Evolutionary conservation across 2,329 filamentous ascomycete species (phyloP).

Genomic region (Arthrocladium fulminans): DNA sequence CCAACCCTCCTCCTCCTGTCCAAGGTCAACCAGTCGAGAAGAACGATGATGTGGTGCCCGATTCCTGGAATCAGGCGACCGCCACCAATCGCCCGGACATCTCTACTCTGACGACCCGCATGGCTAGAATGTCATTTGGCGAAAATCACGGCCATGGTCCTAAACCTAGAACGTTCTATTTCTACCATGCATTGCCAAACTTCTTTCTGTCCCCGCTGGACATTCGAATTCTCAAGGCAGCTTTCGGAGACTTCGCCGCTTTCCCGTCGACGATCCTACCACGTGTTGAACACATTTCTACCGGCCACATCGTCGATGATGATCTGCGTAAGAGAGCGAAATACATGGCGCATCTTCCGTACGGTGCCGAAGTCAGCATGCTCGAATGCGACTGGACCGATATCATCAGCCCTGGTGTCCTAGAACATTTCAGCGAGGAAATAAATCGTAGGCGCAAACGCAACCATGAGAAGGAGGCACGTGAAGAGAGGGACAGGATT

Average conservation of each 20-base stretch:
- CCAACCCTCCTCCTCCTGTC: conserved; percentile 52
- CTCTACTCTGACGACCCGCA: conserved; percentile 23
- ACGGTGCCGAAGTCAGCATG: conserved; percentile 85
- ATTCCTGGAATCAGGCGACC: conserved; percentile 14
- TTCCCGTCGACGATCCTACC: conserved; percentile 83
- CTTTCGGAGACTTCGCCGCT: conserved; percentile 70
- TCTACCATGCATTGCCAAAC: conserved; percentile 79
- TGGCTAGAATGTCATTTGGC: conserved; percentile 21
- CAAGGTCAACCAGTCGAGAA: conserved; percentile 13
- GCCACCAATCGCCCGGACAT: conserved; percentile 3
- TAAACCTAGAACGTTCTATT: conserved; percentile 48
- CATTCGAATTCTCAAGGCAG: conserved; percentile 82
- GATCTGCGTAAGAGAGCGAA: conserved; percentile 73
- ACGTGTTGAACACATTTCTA: conserved; percentile 79
- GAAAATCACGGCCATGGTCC: conserved; percentile 3
- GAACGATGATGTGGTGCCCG: conserved; percentile 14
- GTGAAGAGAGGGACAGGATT: conserved; percentile 76
- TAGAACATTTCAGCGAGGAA: conserved; percentile 68
- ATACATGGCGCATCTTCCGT: conserved; percentile 76
- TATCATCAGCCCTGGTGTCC: conserved; percentile 63
- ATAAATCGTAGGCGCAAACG: conserved; percentile 66
- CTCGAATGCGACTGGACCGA: conserved; percentile 94
- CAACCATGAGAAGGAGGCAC: conserved; percentile 72
- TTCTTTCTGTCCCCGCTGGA: conserved; percentile 85
- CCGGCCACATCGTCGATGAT: conserved; percentile 80